phyloP scores from a whole-genome alignment of 352 stramenopile genomes.

The Pythium volutum region DNA sequence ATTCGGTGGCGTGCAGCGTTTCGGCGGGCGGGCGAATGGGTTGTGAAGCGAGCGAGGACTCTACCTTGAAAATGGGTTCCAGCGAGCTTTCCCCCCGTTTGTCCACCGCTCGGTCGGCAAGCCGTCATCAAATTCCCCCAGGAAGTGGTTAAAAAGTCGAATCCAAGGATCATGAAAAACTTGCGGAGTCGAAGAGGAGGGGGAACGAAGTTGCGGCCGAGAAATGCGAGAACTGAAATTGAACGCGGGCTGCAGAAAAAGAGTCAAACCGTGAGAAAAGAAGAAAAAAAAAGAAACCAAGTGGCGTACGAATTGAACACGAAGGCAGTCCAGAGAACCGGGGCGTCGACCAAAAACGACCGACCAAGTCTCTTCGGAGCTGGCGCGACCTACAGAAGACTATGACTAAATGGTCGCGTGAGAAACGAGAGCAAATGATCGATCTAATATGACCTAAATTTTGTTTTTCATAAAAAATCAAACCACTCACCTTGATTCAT shows the following conservation, averaged over 20 bases:
- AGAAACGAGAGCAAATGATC: slow-evolving; percentile 3
- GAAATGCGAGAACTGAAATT: slow-evolving; percentile 28
- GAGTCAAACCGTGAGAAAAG: neutral
- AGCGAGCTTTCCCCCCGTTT: neutral
- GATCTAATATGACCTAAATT: slow-evolving; percentile 25
- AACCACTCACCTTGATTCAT: neutral
- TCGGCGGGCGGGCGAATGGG: neutral
- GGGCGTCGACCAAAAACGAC: neutral
- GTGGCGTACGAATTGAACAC: slow-evolving; percentile 13
- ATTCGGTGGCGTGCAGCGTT: slow-evolving; percentile 2
- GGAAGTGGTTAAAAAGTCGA: slow-evolving; percentile 28
- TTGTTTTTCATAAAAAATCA: slow-evolving; percentile 2
- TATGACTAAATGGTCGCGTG: slow-evolving; percentile 13
- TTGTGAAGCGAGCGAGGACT: neutral
- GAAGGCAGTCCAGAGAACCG: slow-evolving; percentile 12
- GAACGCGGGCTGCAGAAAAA: slow-evolving; percentile 13
- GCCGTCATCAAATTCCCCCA: slow-evolving; percentile 13
- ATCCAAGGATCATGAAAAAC: slow-evolving; percentile 23
- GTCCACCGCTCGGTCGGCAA: neutral
- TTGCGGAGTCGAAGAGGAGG: neutral
- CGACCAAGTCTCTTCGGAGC: neutral
- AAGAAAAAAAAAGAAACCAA: slow-evolving; percentile 4
- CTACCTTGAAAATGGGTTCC: slow-evolving; percentile 4
- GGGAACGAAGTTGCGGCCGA: slow-evolving; percentile 9
- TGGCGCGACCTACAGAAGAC: neutral